Evolutionary conservation across 129 eudicot genomes (phyloP).

Genomic region (Chrysanthemum seticuspe): DNA sequence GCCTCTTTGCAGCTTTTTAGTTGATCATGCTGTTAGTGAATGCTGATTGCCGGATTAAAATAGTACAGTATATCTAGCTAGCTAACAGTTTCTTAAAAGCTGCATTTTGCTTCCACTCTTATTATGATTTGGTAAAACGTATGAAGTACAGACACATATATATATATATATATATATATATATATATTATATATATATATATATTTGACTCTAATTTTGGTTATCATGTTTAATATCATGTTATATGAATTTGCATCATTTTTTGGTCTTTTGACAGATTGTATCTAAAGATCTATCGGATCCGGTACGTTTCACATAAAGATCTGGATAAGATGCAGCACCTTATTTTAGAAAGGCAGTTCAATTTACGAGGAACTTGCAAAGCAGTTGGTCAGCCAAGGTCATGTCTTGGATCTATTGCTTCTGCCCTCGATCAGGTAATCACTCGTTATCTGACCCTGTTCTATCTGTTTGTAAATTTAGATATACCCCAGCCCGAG

Average conservation of each 20-base stretch:
- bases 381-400: slow-evolving; percentile 83
- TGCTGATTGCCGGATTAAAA: neutral
- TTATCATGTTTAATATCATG: slow-evolving; percentile 6
- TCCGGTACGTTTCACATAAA: slow-evolving; percentile 92
- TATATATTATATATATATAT: too few relatives aligned
- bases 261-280: slow-evolving; percentile 45
- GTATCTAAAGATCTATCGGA: slow-evolving; percentile 89
- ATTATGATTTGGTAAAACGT: neutral
- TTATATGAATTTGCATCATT: neutral
- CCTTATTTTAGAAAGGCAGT: slow-evolving; percentile 89
- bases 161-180: too few relatives aligned
- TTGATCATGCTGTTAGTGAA: slow-evolving; percentile 3
- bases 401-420: slow-evolving; percentile 94
- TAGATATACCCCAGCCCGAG: neutral
- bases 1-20: neutral
- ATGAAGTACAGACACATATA: too few relatives aligned
- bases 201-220: neutral
- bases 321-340: slow-evolving; percentile 97
- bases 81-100: neutral
- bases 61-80: neutral
- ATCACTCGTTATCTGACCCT: slow-evolving; percentile 8
- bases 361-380: slow-evolving; percentile 74
- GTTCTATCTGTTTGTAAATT: slow-evolving; percentile 1
- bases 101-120: neutral
- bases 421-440: slow-evolving; percentile 99